Base-by-base conservation (phyloP, 1,284 basidiomycete genomes). In the Xerocomus cyaneibrunnescens region DNA sequence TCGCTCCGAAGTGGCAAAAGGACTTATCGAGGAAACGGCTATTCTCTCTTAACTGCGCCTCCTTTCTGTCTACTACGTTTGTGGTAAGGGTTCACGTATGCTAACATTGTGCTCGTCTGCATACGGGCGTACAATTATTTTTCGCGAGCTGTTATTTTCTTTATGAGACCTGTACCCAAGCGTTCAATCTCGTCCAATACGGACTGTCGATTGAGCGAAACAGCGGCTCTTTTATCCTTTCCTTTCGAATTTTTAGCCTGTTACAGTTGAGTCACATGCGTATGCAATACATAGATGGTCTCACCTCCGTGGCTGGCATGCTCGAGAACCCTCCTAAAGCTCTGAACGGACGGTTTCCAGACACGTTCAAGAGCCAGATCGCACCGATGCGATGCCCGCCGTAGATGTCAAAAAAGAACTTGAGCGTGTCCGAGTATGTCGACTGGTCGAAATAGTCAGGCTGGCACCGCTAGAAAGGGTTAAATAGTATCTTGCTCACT, bases 381-480 rank as follows among this genome's bases (percentile, higher is more conserved):
- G 81, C 87, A 7, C 92, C 95, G 48, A 96, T 85, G 8, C 77
- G 74, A 45, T 80, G 74, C 0, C 96, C 94, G 14, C 97, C 97
- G 32, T 86, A 78, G 0, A 78, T 73, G 62, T 99, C 96, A 63
- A 86, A 84, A 76, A 98, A 99, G 45, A 97, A 78, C 48, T 90
- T 80, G 58, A 92, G 79, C 0, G 87, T 86, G 60, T 94, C 88
- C 7, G 80, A 76, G 69, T 92, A 97, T 5, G 84, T 71, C n/a
- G 78, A 74, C 86, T 94, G 60, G 36, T 41, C 21, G 21, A 46
- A 53, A 31, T 55, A 31, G 49, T 57, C 37, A 52, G 22, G 10
- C 43, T 13, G 39, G n/a, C n/a, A n/a, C n/a, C 21, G 36, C 14
- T 42, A 19, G 30, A 16, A 22, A 32, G 1, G n/a, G 23, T 27